Evolutionary conservation across 2,329 filamentous ascomycete genomes (phyloP).

Genomic region (Botrytis squamosa): DNA sequence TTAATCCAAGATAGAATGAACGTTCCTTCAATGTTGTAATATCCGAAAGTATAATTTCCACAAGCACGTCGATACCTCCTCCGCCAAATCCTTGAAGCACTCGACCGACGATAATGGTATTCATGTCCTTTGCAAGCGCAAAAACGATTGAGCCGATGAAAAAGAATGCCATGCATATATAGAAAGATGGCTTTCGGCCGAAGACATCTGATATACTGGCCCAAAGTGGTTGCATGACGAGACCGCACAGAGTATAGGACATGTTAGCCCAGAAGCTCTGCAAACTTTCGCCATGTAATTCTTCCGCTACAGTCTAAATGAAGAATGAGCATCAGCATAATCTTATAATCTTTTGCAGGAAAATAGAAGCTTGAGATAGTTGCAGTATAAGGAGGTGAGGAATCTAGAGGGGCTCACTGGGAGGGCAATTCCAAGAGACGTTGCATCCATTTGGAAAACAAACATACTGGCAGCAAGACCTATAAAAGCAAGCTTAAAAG

Average conservation of each 20-base stretch:
- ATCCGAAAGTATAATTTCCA: slow-evolving; percentile 51
- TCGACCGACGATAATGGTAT: slow-evolving; percentile 47
- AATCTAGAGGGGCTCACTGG: not conserved
- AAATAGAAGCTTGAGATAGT: not conserved
- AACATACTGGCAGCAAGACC: not conserved
- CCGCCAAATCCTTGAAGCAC: slow-evolving; percentile 42
- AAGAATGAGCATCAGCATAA: not conserved
- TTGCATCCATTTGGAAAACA: not conserved
- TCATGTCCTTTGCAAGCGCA: slow-evolving; percentile 45
- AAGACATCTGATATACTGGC: slow-evolving; percentile 57
- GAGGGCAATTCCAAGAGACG: not conserved
- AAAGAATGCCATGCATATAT: slow-evolving; percentile 48
- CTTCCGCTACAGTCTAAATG: not conserved
- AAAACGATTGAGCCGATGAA: slow-evolving; percentile 49
- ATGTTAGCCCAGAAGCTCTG: slow-evolving; percentile 69
- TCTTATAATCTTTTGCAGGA: not conserved
- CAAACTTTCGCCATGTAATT: slow-evolving; percentile 50
- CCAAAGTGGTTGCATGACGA: slow-evolving; percentile 66
- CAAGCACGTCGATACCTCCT: slow-evolving; percentile 47
- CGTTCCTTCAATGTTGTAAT: slow-evolving; percentile 46
- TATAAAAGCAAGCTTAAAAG: not conserved
- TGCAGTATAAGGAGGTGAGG: not conserved
- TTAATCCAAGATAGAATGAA: slow-evolving; percentile 56
- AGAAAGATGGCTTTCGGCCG: slow-evolving; percentile 50
- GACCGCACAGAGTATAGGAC: slow-evolving; percentile 65